Evolutionary conservation across 228 moss, liverwort and hornwort genomes (phyloP), one percentile per base, ranked within the genome.

Genomic region (Sphagnum magellanicum): DNA sequence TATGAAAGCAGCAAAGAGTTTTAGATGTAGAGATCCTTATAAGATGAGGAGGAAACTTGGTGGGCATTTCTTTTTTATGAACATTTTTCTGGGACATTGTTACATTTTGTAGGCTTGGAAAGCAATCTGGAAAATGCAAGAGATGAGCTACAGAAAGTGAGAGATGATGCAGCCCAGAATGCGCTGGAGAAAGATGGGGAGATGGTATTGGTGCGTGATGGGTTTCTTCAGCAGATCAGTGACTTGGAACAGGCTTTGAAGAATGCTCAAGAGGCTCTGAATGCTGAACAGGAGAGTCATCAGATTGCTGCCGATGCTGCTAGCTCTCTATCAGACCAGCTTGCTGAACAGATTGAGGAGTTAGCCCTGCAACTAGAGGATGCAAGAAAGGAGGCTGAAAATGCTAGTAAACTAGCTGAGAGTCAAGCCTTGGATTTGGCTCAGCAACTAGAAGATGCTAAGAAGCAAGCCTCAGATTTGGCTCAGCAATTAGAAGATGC

Each of bases 211-310:
- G 58, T 72, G 16, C 72, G 12, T 9, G 66, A 66, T 17, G 59
- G 16, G 12, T 46, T 53, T 61, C 50, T 58, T 61, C 49, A 60
- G 48, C 46, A 70, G 6, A 73, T 73, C 8, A 58, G 50, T 0
- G 4, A 81, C 6, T 60, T 81, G 51, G 70, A 67, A 49, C 50
- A 77, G 52, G 63, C 74, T 52, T 59, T 74, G 67, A 16, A 69
- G 61, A 74, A 50, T 13, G 52, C 61, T 61, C 49, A 71, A 1
- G 55, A 62, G 11, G 57, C 53, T 5, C 16, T 53, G 16, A 50
- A 76, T 50, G 63, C 60, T 57, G 63, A 57, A 14, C 70, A 59
- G 51, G 10, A 48, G 0, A 61, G 63, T 57, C 59, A 59, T 32
- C 61, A 63, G 47, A 60, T n/a, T 63, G 52, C 13, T 10, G 13